Percentiles rank a stretch among this genome's conserved stretches.
phyloP scores from a whole-genome alignment of 176 grass and related monocot genomes.

The Aechmea fasciata region DNA sequence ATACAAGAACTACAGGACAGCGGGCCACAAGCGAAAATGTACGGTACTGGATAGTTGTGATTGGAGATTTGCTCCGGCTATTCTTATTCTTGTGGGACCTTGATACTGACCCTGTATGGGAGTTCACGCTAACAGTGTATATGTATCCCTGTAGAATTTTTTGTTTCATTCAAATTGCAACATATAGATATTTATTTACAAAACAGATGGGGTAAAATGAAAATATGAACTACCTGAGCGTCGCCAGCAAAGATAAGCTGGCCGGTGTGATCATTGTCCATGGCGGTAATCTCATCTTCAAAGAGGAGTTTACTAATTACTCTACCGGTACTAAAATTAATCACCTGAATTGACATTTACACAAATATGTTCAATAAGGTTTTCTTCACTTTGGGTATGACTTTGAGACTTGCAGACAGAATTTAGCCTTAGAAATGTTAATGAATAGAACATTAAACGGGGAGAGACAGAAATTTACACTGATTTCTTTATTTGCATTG shows the following conservation, averaged over 20 bases:
- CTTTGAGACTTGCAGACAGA: neutral
- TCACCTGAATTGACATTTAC: conserved; percentile 42
- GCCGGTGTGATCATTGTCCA: conserved; percentile 91
- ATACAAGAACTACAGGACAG: conserved; percentile 81
- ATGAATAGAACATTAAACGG: neutral
- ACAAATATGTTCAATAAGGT: conserved; percentile 25
- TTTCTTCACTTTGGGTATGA: neutral
- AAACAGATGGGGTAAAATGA: conserved; percentile 7
- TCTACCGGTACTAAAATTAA: conserved; percentile 98
- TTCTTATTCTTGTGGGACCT: conserved; percentile 81
- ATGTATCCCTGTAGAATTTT: conserved; percentile 62
- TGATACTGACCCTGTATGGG: conserved; percentile 73
- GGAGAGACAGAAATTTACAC: conserved; percentile 40
- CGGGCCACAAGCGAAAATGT: conserved; percentile 84
- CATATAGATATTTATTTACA: conserved; percentile 7
- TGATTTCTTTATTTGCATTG: conserved; percentile 88
- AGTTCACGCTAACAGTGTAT: conserved; percentile 72
- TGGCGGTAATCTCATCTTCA: conserved; percentile 84
- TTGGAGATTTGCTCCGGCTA: conserved; percentile 59
- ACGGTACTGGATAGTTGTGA: conserved; percentile 74
- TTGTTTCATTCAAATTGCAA: conserved; percentile 15
- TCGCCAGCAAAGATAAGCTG: conserved; percentile 92
- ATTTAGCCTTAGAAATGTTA: neutral
- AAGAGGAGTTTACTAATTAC: conserved; percentile 81
- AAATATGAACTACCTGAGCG: conserved; percentile 46